Base-by-base conservation (phyloP, 2,329 filamentous ascomycete species). In the Penicillium glabrum region DNA sequence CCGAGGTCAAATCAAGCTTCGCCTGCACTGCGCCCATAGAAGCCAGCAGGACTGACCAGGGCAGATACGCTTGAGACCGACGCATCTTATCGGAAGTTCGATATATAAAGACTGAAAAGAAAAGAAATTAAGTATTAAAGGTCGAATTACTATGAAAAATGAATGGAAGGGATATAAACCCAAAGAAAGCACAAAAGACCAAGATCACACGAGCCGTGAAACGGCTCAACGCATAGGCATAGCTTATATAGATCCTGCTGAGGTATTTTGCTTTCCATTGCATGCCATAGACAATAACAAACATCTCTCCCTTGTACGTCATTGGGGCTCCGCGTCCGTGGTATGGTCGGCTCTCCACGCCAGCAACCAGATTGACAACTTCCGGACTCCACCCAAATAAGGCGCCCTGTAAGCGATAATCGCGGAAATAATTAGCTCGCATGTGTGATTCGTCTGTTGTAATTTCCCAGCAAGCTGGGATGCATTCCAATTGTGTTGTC, bases 1-100 rank as follows among this genome's bases (percentile, higher is more conserved):
- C 64, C 1, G 79, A 77, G n/a, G 66, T 67, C 5, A 81, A 58
- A 58, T 80, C 73, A 62, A 84, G 72, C 24, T 70, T 73, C 16
- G 77, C 78, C 61, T 72, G 65, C 11, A 66, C 72, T 51, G 65
- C 63, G 35, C 70, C 63, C 33, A 77, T 43, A 45, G 64, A 65
- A 41, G 70, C 68, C 31, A 73, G 46, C 54, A 72, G 62, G 39
- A 68, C 61, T 3, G 67, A 59, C 27, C 70, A 57, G 46, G 64
- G 57, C 33, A 75, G 53, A 11, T 69, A 39, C 10, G 55, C 63
- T 46, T 60, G 62, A 26, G 66, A 57, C 31, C 63, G 63, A 60
- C 59, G 61, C 71, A 75, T 76, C 5, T 5, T 39, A 19, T 26
- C 14, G 2, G 24, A 35, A 27, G 23, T 24, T 46, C 16, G 24